These are phyloP conservation scores for Picochlorum sp. DNA, from an alignment of 139 green algal species.

Conservation along the genomic window DNA sequence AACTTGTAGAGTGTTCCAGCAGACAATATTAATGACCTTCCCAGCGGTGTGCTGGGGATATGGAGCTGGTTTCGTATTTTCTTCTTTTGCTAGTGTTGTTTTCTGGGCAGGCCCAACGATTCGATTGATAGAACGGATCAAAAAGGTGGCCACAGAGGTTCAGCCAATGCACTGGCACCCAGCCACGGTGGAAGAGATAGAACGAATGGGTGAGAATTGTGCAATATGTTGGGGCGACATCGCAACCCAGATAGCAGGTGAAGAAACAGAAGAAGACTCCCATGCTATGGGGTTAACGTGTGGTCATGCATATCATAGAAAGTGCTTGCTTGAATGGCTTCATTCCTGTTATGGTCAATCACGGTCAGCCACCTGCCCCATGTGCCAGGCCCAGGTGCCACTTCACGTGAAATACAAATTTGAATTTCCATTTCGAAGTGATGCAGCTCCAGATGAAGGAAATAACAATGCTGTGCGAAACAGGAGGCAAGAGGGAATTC, in stretches of 20 bases:
- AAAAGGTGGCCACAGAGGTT: constrained; percentile 13
- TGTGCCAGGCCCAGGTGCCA: constrained; percentile 62
- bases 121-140: constrained; percentile 10
- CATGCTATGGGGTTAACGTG: constrained; percentile 45
- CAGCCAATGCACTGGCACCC: constrained; percentile 27
- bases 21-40: constrained; percentile 65
- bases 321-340: constrained; percentile 70
- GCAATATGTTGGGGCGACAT: constrained; percentile 73
- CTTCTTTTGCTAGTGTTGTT: constrained; percentile 52
- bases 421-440: neutral
- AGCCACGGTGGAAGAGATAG: constrained; percentile 52
- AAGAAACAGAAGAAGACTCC: neutral
- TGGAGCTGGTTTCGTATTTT: constrained; percentile 69
- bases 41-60: constrained; percentile 81
- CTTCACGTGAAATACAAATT: constrained; percentile 47
- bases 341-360: constrained; percentile 53
- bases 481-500: constrained; percentile 2
- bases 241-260: neutral
- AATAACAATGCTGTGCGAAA: neutral
- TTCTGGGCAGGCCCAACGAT: constrained; percentile 59
- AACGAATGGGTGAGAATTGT: constrained; percentile 66
- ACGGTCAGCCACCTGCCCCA: constrained; percentile 54
- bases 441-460: neutral
- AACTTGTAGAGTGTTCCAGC: constrained; percentile 50
- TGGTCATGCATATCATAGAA: constrained; percentile 65